These are phyloP conservation scores for Pelargonium fulgidum DNA, from an alignment of 441 rosid genomes.

Conservation along the genomic window DNA sequence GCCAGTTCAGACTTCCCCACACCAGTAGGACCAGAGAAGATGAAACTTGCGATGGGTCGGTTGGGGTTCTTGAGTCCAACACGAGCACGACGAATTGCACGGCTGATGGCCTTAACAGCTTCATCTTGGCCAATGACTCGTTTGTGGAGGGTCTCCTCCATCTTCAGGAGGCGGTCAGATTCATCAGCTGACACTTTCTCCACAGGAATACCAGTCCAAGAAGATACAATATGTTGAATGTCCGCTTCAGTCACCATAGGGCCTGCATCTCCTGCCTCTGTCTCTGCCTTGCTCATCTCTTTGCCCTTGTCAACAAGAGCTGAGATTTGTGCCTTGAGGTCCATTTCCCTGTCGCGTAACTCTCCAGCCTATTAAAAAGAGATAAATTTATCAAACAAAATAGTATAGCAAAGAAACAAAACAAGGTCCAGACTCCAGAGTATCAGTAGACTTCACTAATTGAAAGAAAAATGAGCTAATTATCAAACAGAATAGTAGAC, in stretches of 20 bases:
- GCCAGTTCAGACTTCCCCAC: slow-evolving; percentile 98
- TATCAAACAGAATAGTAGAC: too few relatives aligned
- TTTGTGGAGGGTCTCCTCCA: slow-evolving; percentile 92
- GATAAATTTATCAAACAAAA: slow-evolving; percentile 1
- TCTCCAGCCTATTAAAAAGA: slow-evolving; percentile 70
- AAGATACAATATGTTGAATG: slow-evolving; percentile 86
- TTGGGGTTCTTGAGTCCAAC: slow-evolving; percentile 97
- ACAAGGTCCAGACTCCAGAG: too few relatives aligned
- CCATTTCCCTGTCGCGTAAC: slow-evolving; percentile 88
- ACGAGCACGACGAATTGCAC: slow-evolving; percentile 95
- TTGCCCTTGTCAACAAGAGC: slow-evolving; percentile 87
- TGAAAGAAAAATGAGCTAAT: too few relatives aligned
- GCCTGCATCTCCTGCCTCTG: slow-evolving; percentile 69
- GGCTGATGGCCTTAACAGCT: slow-evolving; percentile 89
- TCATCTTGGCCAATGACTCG: slow-evolving; percentile 96
- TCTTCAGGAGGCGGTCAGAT: slow-evolving; percentile 85
- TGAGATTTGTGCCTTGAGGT: slow-evolving; percentile 78
- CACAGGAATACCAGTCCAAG: slow-evolving; percentile 98
- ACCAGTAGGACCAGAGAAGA: slow-evolving; percentile 99
- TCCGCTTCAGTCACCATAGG: slow-evolving; percentile 77
- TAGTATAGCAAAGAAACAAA: not conserved
- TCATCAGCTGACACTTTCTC: slow-evolving; percentile 94
- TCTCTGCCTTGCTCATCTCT: slow-evolving; percentile 92
- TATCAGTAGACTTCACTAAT: too few relatives aligned
- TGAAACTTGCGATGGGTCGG: slow-evolving; percentile 93